Base-by-base conservation (phyloP, 148 eudicot genomes). In the Cornus suecica region DNA sequence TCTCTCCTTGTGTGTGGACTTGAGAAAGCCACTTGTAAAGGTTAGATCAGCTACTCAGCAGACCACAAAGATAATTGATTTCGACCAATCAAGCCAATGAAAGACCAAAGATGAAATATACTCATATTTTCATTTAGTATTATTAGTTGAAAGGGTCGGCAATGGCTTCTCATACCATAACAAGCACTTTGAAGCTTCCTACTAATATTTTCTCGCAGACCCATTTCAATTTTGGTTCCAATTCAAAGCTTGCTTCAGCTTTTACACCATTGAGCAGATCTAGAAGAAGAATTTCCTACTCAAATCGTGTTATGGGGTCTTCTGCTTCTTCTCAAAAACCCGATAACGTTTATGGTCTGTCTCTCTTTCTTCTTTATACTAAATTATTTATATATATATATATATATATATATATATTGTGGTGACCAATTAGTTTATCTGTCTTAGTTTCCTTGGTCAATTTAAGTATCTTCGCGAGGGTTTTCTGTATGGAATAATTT, bases 231-330 rank as follows among this genome's bases (percentile, higher is more conserved):
- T 79, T 69, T 26, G n/a, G 30, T 66, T 18, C 69, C 65, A 83
- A 79, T 52, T 56, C 74, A 16, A 42, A 23, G 0, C 48, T 72
- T 79, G 71, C 28, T 15, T 25, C 51, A 1, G 23, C 62, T 30
- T 68, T 51, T 68, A 30, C 34, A 28, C 60, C 14, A 16, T 58
- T 66, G 4, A 34, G 42, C 10, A 65, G 31, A 10, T 31, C 66
- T 29, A 70, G 71, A 37, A 77, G 45, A 14, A 80, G 64, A 31
- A 5, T 51, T 72, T 71, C 65, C 34, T 22, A 58, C 32, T 26
- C 83, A 45, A 37, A 80, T 77, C 80, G 80, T 31, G 84, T 93
- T 3, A 91, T 91, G 96, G 96, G 96, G 28, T 89, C 96, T 70
- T 91, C 91, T 52, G 71, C 91, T 64, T 91, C 92, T 75, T 87